Evolutionary conservation across 2,329 filamentous ascomycete genomes (phyloP).

Genomic region (Diplocarpon rosae): DNA sequence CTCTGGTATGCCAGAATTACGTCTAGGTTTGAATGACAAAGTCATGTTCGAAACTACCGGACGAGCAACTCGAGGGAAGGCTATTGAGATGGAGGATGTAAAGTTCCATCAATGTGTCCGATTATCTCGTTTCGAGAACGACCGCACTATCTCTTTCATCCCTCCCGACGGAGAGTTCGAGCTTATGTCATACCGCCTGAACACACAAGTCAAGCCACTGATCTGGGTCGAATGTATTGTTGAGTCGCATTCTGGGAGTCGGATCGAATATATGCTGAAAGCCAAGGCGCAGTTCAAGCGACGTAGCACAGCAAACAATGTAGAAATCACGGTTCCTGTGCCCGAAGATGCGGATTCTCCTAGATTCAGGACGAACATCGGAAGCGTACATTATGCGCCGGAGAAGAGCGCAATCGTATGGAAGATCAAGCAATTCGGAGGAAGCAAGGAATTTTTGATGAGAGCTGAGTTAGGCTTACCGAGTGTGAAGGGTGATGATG

Average conservation of each 20-base stretch:
- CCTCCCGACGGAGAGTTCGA: constrained; percentile 98
- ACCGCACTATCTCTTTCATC: constrained; percentile 97
- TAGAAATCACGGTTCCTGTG: constrained; percentile 94
- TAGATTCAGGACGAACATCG: constrained; percentile 94
- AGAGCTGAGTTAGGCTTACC: constrained; percentile 89
- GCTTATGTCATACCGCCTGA: constrained; percentile 97
- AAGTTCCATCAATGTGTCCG: constrained; percentile 99
- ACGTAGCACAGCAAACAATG: constrained; percentile 94
- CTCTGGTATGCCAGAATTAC: constrained; percentile 93
- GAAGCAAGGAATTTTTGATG: constrained; percentile 98
- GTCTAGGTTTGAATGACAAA: constrained; percentile 93
- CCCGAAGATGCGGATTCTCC: constrained; percentile 95
- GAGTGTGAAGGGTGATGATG: constrained; percentile 88
- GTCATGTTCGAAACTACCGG: constrained; percentile 99
- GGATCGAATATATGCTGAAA: constrained; percentile 99
- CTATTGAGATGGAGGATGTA: constrained; percentile 99
- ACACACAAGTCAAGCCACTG: constrained; percentile 95
- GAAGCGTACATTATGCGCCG: constrained; percentile 91
- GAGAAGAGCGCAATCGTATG: constrained; percentile 97
- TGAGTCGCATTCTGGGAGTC: constrained; percentile 85
- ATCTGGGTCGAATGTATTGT: constrained; percentile 99
- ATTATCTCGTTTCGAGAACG: constrained; percentile 92
- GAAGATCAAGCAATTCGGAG: constrained; percentile 99
- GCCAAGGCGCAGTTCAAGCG: constrained; percentile 97
- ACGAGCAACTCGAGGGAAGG: constrained; percentile 84